Conservation (phyloP, 2,329 filamentous ascomycete species). For the Pseudocercospora vitis region DNA sequence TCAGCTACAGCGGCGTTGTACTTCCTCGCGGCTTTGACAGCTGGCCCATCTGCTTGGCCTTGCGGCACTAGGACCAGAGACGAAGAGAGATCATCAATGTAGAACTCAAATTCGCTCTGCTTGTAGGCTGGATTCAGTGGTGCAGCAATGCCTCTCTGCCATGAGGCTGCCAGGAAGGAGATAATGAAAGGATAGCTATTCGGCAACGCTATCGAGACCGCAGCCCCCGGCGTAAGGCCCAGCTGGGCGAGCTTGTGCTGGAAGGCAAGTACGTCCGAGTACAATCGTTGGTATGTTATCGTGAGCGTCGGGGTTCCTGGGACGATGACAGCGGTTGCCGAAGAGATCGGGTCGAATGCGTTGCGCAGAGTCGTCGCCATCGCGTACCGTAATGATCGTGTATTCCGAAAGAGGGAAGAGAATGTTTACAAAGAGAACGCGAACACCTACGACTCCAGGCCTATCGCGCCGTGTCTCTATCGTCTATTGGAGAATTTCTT, state of each 20-base stretch:
- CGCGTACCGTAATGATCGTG: neutral
- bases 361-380: slow-evolving; percentile 53
- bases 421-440: neutral
- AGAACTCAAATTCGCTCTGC: slow-evolving; percentile 88
- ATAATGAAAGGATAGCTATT: slow-evolving; percentile 90
- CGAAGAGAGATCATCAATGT: slow-evolving; percentile 83
- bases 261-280: slow-evolving; percentile 66
- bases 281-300: slow-evolving; percentile 69
- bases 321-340: slow-evolving; percentile 68
- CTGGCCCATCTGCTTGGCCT: slow-evolving; percentile 66
- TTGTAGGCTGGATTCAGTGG: slow-evolving; percentile 88
- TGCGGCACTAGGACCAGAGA: slow-evolving; percentile 73
- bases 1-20: slow-evolving; percentile 84
- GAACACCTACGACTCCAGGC: neutral
- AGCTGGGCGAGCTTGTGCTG: slow-evolving; percentile 75
- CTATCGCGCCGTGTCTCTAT: neutral
- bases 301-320: slow-evolving; percentile 62
- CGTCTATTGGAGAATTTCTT: neutral
- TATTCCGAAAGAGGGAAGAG: neutral
- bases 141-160: slow-evolving; percentile 79
- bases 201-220: slow-evolving; percentile 78
- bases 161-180: slow-evolving; percentile 80
- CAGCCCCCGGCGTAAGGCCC: slow-evolving; percentile 66
- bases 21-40: slow-evolving; percentile 73
- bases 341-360: slow-evolving; percentile 55